Conservation (phyloP, 257 asterid genomes). For the Dorcoceras hygrometricum region DNA sequence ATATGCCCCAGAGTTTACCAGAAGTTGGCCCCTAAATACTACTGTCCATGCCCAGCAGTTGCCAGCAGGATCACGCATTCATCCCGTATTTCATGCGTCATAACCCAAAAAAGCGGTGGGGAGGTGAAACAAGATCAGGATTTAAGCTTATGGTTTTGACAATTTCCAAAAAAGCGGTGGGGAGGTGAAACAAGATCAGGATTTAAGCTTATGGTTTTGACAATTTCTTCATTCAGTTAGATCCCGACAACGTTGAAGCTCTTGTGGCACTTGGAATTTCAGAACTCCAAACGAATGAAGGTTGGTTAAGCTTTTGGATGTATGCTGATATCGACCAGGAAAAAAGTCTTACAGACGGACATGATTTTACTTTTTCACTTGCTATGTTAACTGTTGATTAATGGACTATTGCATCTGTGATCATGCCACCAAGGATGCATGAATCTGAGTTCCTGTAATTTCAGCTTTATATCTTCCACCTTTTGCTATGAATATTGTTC, state of each 20-base stretch:
- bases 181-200: too few species aligned
- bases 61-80: too few species aligned
- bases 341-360: slow-evolving; percentile 1
- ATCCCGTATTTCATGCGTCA: too few species aligned
- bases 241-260: slow-evolving; percentile 91
- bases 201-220: slow-evolving; percentile 24
- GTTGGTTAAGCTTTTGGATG: slow-evolving; percentile 42
- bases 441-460: not conserved
- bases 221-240: slow-evolving; percentile 55
- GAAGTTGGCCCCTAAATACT: too few species aligned
- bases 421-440: slow-evolving; percentile 8
- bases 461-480: not conserved
- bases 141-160: too few species aligned
- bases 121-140: too few species aligned
- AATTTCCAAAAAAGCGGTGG: too few species aligned
- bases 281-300: slow-evolving; percentile 89
- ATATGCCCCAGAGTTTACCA: too few species aligned
- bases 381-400: slow-evolving; percentile 18
- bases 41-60: too few species aligned
- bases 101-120: too few species aligned
- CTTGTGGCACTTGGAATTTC: slow-evolving; percentile 92
- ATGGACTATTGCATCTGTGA: not conserved
- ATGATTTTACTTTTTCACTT: slow-evolving; percentile 1
- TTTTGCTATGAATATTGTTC: not conserved
- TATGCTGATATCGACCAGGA: slow-evolving; percentile 2